Conservation (phyloP, 2,329 filamentous ascomycete species). For the Chaetothyriales sp. region DNA sequence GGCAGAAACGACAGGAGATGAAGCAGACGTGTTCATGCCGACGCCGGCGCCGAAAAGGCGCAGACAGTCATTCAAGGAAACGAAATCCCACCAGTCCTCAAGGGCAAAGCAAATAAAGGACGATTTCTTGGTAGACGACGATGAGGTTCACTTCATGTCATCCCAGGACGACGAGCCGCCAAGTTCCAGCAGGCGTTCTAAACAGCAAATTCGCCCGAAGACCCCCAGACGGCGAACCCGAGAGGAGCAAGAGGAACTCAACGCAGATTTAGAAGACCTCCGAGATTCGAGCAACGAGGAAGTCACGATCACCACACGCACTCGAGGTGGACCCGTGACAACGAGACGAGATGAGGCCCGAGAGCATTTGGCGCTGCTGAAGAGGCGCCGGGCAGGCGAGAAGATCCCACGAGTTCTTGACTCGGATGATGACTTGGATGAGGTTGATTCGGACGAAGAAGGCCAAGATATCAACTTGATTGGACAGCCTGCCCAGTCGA, state of each 20-base stretch:
- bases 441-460: slow-evolving; percentile 13
- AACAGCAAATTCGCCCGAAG: slow-evolving; percentile 1
- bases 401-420: slow-evolving; percentile 20
- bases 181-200: not conserved
- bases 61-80: slow-evolving; percentile 17
- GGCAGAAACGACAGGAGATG: slow-evolving; percentile 20
- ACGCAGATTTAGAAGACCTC: slow-evolving; percentile 31
- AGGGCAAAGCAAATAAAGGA: slow-evolving; percentile 15
- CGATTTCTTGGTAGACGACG: slow-evolving; percentile 19
- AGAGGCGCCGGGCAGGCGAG: slow-evolving; percentile 28
- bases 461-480: slow-evolving; percentile 13
- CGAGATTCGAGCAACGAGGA: slow-evolving; percentile 27
- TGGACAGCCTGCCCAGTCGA: slow-evolving; percentile 4
- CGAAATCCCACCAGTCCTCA: slow-evolving; percentile 11
- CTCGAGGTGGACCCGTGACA: slow-evolving; percentile 26
- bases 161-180: slow-evolving; percentile 2
- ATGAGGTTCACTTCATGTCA: slow-evolving; percentile 13
- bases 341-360: slow-evolving; percentile 26
- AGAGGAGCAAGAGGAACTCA: slow-evolving; percentile 27
- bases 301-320: slow-evolving; percentile 25
- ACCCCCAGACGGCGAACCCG: slow-evolving; percentile 1
- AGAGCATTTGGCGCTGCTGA: slow-evolving; percentile 29
- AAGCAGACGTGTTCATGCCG: slow-evolving; percentile 14
- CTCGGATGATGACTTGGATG: slow-evolving; percentile 15
- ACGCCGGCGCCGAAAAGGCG: slow-evolving; percentile 4